Base-by-base conservation (phyloP, 257 asterid species). In the Scutellaria barbata region DNA sequence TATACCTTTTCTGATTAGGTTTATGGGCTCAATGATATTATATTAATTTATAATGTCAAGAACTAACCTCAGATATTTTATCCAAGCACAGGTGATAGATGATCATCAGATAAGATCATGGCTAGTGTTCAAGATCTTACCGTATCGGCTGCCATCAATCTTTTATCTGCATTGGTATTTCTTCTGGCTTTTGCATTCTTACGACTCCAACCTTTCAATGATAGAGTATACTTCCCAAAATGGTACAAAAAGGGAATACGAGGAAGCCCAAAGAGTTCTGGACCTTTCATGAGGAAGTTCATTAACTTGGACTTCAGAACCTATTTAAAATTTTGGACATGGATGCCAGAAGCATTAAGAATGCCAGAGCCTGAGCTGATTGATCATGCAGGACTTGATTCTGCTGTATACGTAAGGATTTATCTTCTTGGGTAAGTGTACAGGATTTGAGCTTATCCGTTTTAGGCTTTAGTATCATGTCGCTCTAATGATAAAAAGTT, bases 291-390 rank as follows among this genome's bases (percentile, higher is more conserved):
- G 75, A 86, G 70, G 73, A 85, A 83, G 75, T 76, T 92, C 48
- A 85, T 92, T 51, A 92, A 92, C 75, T 66, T 84, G 64, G 98
- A 92, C 68, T 16, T 68, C 63, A 82, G 81, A 68, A 84, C 86
- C 6, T 92, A 92, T 76, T 69, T 92, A 67, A 87, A 75, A 82
- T 92, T 92, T 80, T 90, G 92, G 92, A 88, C 74, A 8, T 92
- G 98, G 98, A 92, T 90, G 98, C 98, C 98, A 48, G 98, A 92
- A 48, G 98, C 98, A 63, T 77, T 92, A 74, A 80, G 87, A 78
- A 92, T 92, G 98, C 98, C 98, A 8, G 95, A 92, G 62, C 95
- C 92, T 6, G 97, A 92, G 81, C 96, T 92, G 70, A 90, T 88
- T 58, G 90, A 90, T 6, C 98, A 90, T 41, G 98, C 97, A 5